phyloP scores from a whole-genome alignment of 2,329 filamentous ascomycete genomes.

The Diaporthe vaccinii region DNA sequence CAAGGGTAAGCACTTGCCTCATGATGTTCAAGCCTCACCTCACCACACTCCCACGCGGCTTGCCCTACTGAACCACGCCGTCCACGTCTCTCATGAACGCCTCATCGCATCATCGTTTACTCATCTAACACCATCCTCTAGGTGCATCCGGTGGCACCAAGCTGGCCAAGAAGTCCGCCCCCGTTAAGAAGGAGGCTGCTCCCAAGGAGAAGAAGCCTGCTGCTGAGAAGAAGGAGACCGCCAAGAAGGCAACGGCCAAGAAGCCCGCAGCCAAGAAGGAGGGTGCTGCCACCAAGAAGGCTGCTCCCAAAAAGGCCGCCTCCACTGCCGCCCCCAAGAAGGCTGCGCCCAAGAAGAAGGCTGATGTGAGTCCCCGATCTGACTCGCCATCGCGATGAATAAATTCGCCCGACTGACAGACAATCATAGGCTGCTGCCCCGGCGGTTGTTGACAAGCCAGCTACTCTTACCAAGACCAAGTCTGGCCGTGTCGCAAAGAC shows the following conservation, averaged over 20 bases:
- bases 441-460: conserved; percentile 77
- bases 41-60: background rate
- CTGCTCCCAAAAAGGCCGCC: conserved; percentile 60
- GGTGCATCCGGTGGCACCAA: conserved; percentile 91
- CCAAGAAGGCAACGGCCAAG: conserved; percentile 57
- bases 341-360: conserved; percentile 45
- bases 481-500: conserved; percentile 86
- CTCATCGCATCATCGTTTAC: background rate
- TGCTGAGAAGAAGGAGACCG: conserved; percentile 46
- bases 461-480: conserved; percentile 85
- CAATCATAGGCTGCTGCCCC: conserved; percentile 62
- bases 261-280: conserved; percentile 50
- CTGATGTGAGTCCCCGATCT: conserved; percentile 47
- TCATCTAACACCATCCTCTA: conserved; percentile 49
- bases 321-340: conserved; percentile 60
- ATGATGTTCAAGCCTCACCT: conserved; percentile 49
- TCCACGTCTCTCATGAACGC: background rate
- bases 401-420: conserved; percentile 37
- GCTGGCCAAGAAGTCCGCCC: conserved; percentile 69
- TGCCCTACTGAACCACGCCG: background rate
- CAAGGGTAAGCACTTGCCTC: conserved; percentile 74
- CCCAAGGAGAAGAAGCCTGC: conserved; percentile 50
- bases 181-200: conserved; percentile 50
- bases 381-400: background rate
- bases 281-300: conserved; percentile 57